Conservation (phyloP, 2,329 filamentous ascomycete species). For the Leptographium wingfieldii region DNA sequence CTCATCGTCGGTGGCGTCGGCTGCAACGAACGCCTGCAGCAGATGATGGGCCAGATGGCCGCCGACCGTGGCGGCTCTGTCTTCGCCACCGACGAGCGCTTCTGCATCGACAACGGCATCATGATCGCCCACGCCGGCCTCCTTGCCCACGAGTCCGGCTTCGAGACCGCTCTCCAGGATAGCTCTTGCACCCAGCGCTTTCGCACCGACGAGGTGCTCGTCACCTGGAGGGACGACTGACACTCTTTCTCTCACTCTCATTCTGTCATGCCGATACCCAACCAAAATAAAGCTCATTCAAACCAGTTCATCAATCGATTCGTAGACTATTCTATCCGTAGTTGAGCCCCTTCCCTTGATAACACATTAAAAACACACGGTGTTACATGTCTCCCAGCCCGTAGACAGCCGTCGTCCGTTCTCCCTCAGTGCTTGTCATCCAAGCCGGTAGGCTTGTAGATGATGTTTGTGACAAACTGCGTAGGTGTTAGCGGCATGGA, state of each 20-base stretch:
- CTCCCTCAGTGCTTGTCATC: slow-evolving; percentile 27
- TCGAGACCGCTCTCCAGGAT: slow-evolving; percentile 62
- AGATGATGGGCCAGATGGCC: slow-evolving; percentile 98
- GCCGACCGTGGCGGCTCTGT: slow-evolving; percentile 76
- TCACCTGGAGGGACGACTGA: slow-evolving; percentile 58
- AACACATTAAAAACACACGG: not conserved
- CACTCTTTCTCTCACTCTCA: not conserved
- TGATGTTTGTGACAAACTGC: slow-evolving; percentile 92
- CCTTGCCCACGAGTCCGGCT: slow-evolving; percentile 71
- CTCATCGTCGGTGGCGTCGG: slow-evolving; percentile 93
- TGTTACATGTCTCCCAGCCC: not conserved
- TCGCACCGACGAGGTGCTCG: slow-evolving; percentile 68
- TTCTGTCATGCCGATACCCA: not conserved
- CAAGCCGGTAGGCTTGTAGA: slow-evolving; percentile 79
- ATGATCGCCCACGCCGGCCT: slow-evolving; percentile 98
- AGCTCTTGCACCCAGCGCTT: slow-evolving; percentile 78
- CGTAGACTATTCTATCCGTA: not conserved
- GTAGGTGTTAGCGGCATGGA: not conserved
- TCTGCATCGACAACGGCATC: slow-evolving; percentile 98
- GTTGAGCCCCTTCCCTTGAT: not conserved
- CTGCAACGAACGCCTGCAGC: slow-evolving; percentile 84
- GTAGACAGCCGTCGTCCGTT: not conserved
- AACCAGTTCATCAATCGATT: not conserved
- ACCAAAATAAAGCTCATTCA: not conserved
- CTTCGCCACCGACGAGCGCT: slow-evolving; percentile 90